Evolutionary conservation across 352 stramenopile species (phyloP).

Genomic region (Phytophthora fragariaefolia): DNA sequence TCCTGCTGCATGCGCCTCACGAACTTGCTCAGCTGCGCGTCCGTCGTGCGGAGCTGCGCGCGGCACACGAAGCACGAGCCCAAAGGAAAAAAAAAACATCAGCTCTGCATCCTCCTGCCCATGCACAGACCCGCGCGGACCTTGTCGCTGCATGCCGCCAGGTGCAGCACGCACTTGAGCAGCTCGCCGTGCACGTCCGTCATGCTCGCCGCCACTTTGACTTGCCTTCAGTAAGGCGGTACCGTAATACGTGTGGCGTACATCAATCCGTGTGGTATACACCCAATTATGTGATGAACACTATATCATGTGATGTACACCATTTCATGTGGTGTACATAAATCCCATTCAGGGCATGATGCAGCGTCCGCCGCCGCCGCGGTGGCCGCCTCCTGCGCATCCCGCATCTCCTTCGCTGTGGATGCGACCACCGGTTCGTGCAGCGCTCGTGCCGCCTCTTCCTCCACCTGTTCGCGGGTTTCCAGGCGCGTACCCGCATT

Average conservation of each 20-base stretch:
- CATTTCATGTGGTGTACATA: no score
- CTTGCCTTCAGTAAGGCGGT: neutral
- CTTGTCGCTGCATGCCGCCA: constrained; percentile 80
- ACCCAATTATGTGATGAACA: no score
- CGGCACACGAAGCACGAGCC: neutral
- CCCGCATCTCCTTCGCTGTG: constrained; percentile 6
- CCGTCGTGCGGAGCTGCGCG: constrained; percentile 59
- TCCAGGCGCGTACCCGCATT: neutral
- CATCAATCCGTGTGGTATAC: no score
- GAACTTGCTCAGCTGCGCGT: constrained; percentile 53
- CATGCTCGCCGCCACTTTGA: constrained; percentile 29
- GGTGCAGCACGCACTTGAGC: constrained; percentile 79
- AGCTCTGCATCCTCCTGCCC: no score
- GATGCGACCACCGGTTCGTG: constrained; percentile 16
- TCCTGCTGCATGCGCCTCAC: constrained; percentile 48
- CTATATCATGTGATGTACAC: no score
- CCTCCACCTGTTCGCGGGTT: constrained; percentile 7
- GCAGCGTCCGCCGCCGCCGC: constrained; percentile 16
- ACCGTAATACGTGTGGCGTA: neutral
- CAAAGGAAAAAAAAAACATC: no score
- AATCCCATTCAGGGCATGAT: no score
- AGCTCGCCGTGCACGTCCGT: constrained; percentile 62
- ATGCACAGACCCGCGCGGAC: constrained; percentile 17
- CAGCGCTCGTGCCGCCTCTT: constrained; percentile 10
- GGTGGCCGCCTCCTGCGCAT: constrained; percentile 14